These are phyloP conservation scores for Malus domestica DNA, from an alignment of 306 rosid species.

Conservation along the genomic window DNA sequence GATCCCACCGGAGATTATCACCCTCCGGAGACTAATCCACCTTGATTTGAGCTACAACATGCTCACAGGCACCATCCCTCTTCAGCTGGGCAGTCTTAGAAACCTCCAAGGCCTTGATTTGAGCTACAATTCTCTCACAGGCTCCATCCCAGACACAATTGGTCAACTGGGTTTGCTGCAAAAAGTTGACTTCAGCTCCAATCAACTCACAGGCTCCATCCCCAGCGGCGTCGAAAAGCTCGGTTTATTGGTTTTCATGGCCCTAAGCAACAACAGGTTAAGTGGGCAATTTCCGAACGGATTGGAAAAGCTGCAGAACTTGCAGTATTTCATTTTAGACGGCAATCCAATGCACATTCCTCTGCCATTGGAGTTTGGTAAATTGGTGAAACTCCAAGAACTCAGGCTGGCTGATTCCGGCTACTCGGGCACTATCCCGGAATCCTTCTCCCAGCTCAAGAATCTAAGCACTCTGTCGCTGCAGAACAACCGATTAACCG, in stretches of 20 bases:
- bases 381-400: conserved; percentile 39
- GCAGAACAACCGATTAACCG: conserved; percentile 36
- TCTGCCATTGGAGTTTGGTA: conserved; percentile 32
- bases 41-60: conserved; percentile 48
- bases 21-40: conserved; percentile 29
- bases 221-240: conserved; percentile 30
- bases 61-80: conserved; percentile 32
- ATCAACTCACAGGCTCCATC: conserved; percentile 29
- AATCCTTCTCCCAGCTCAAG: conserved; percentile 29
- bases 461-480: conserved; percentile 42
- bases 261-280: conserved; percentile 37
- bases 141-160: conserved; percentile 37
- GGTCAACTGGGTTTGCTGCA: conserved; percentile 39
- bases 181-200: conserved; percentile 48
- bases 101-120: conserved; percentile 43
- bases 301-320: conserved; percentile 29
- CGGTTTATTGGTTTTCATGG: conserved; percentile 29
- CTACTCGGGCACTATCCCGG: conserved; percentile 37
- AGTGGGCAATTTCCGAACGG: conserved; percentile 31
- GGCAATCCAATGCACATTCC: conserved; percentile 36
- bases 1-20: conserved; percentile 28
- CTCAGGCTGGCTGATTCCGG: conserved; percentile 45
- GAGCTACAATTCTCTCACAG: conserved; percentile 39
- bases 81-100: conserved; percentile 30
- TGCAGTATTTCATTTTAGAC: conserved; percentile 49